Evolutionary conservation across 1,139 yeast genomes (phyloP), one percentile per base, ranked within the genome.

Genomic region (Meyerozyma smithsonii): DNA sequence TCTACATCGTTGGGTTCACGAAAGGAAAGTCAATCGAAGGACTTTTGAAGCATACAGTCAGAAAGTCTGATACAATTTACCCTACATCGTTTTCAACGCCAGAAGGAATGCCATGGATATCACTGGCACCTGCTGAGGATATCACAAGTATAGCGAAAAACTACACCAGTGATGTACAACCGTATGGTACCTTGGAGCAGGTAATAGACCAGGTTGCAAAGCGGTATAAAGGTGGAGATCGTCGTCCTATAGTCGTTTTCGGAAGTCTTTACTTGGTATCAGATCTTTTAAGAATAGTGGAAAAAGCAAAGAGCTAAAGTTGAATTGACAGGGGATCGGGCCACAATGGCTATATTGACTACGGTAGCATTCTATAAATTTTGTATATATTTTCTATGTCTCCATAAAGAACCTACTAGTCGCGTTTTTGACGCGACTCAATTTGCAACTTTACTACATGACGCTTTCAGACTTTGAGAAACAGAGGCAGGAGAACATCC

Each of bases 51-150:
- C 74, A 77, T 16, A 59, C 90, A 3, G 55, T 84, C 2, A 52
- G 55, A 8, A 57, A 64, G 0, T 54, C 59, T 1, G 96, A 89
- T 52, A 59, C 62, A 1, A 74, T 89, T 0, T 63, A 83, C 1
- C 72, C 83, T 1, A 80, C 92, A 0, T 55, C 64, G 26, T 92
- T 89, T 55, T 74, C 81, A 2, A 46, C 62, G 1, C 92, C 95
- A 0, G 94, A 84, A 12, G 83, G 86, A 0, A 90, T 90, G 97
- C 96, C 97, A 0, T 92, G 97, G 97, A 79, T 92, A 11, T 53
- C 66, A 19, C 65, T 62, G 1, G 24, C 40, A 5, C 42, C 42
- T 0, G 36, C 44, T 5, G 40, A 48, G 0, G 39, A 45, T 8
- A 35, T 49, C 1, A 41, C 40, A 8, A 52, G 47, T 6, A 58